Base-by-base conservation (phyloP, 2,329 filamentous ascomycete genomes). In the Ramichloridium luteum region DNA sequence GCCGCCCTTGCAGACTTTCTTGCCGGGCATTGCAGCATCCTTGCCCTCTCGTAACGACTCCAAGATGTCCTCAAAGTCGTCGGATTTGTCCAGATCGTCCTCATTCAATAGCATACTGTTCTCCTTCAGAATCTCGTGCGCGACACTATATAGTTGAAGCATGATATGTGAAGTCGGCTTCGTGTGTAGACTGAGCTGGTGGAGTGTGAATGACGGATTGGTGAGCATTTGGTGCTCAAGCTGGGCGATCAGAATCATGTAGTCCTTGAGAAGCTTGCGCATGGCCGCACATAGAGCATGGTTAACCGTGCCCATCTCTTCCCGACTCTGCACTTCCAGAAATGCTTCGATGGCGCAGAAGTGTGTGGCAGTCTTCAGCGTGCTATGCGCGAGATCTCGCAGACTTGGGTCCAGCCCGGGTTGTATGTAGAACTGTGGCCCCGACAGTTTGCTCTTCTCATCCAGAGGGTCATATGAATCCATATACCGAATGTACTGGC, bases 201-300 rank as follows among this genome's bases (percentile, higher is more conserved):
- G 90, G 12, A 98, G 63, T 0, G 90, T 98, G 50, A 98, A 96
- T 5, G 73, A 74, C 18, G 81, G 70, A 53, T 86, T 93, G 11
- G 82, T 93, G 31, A 96, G 67, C 44, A 92, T 81, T 50, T 96
- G 88, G 34, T 84, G 83, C 57, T 98, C 90, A 18, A 98, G 66
- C 55, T 98, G 90, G 12, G 85, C 85, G 49, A 96, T 75, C 57
- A 98, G 73, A 34, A 93, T 76, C 36, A 96, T 66, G 53, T 96
- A 98, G 55, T 98, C 90, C 37, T 93, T 90, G 16, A 98, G 62
- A 27, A 92, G 68, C 52, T 83, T 92, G 38, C 90, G 75, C 48
- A 98, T 84, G 5, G 88, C 81, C n/a, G 90, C 88, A 56, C 90
- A 96, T 17, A 98, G 65, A 1, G 90, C 86, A 59, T 98, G 90